phyloP scores from a whole-genome alignment of 768 basidiomycete species.

The Goffeauzyma gilvescens region DNA sequence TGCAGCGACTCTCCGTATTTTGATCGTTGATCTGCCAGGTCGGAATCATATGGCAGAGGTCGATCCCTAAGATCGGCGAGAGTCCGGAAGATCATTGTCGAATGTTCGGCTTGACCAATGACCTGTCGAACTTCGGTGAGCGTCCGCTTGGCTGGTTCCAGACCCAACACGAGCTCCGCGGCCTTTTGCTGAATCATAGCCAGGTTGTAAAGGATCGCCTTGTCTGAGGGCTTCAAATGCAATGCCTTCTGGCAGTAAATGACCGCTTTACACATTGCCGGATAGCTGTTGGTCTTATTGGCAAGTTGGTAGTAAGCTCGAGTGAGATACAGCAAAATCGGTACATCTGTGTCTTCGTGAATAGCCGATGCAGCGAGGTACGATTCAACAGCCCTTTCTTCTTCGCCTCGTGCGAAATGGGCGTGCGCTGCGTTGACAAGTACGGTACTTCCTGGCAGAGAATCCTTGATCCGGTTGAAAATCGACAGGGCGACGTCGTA shows the following conservation, averaged over 20 bases:
- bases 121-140: conserved; percentile 60
- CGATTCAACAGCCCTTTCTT: conserved; percentile 91
- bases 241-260: conserved; percentile 49
- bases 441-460: conserved; percentile 60
- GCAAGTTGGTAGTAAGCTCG: conserved; percentile 90
- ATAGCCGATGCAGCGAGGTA: conserved; percentile 80
- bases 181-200: conserved; percentile 97
- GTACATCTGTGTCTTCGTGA: conserved; percentile 51
- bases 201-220: conserved; percentile 80
- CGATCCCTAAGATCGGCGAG: conserved; percentile 54
- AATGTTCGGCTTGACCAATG: conserved; percentile 61
- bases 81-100: conserved; percentile 75
- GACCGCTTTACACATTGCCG: conserved; percentile 65
- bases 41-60: conserved; percentile 59
- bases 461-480: conserved; percentile 79
- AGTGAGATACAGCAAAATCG: conserved; percentile 65
- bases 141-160: conserved; percentile 56
- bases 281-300: conserved; percentile 65
- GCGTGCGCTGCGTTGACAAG: conserved; percentile 95
- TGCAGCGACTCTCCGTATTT: conserved; percentile 79
- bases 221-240: conserved; percentile 67
- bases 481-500: conserved; percentile 73
- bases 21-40: conserved; percentile 71
- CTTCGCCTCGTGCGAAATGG: conserved; percentile 79
- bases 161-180: conserved; percentile 64